Base-by-base conservation (phyloP, 75 land plant species). In the Sequoia sempervirens region DNA sequence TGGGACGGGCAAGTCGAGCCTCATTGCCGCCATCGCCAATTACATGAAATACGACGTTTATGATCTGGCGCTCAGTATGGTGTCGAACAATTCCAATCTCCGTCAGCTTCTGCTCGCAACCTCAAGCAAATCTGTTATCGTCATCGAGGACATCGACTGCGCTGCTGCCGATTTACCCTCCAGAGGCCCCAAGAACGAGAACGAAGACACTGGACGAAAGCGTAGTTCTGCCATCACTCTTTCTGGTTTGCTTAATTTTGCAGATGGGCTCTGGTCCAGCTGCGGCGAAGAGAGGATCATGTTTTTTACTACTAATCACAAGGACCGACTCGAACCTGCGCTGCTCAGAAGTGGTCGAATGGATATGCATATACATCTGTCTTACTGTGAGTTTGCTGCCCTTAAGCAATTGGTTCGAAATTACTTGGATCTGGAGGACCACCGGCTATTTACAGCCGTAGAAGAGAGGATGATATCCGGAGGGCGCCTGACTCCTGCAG, bases 131-230 rank as follows among this genome's bases (percentile, higher is more conserved):
- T 91, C 96, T 37, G 88, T 94, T 36, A 85, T 94, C 69, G 96
- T 94, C 28, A 91, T 94, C 74, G 96, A 94, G 78, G 96, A 94
- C 72, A 94, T 94, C 66, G 96, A 94, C 83, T 94, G 94, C 80
- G 37, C 85, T 82, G 88, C 94, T 5, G 85, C 88, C 75, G 90
- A 92, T 36, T 86, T 72, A 34, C 75, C 40, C 56, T 80, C 17
- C 56, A 30, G 26, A 36, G 5, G 32, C 7, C 1, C 12, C 34
- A 45, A 15, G 36, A 20, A 38, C 82, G 83, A 87, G 85, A 75
- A 45, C 46, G 10, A 84, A 84, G 81, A 76, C 53, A 6, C 53
- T 54, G 79, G 78, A 84, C 53, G 79, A 86, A 8, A 46, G 36
- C 36, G 36, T 34, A 34, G 36, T 34, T 34, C 36, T 34, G 36